phyloP scores from a whole-genome alignment of 2,329 filamentous ascomycete genomes.

The Cercospora citrullina region DNA sequence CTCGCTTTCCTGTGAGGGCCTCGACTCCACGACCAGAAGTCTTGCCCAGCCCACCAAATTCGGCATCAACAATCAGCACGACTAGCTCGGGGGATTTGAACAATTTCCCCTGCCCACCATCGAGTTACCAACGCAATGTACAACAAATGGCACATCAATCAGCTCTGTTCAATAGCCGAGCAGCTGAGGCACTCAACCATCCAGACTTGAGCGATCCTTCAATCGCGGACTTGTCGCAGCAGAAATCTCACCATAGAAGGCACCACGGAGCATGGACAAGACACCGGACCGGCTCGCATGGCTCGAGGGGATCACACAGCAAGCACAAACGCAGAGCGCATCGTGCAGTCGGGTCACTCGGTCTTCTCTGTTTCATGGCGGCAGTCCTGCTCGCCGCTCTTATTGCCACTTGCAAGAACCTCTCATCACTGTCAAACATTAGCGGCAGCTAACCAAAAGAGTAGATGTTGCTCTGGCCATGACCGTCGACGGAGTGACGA shows the following conservation, averaged over 20 bases:
- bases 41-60: conserved; percentile 26
- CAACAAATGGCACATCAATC: conserved; percentile 33
- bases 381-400: conserved; percentile 34
- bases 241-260: conserved; percentile 30
- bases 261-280: conserved; percentile 27
- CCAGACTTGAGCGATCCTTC: conserved; percentile 36
- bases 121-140: conserved; percentile 24
- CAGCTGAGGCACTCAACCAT: conserved; percentile 34
- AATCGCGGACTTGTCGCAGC: conserved; percentile 29
- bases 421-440: not conserved
- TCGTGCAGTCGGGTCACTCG: conserved; percentile 19
- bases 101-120: conserved; percentile 26
- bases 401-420: conserved; percentile 37
- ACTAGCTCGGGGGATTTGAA: conserved; percentile 6
- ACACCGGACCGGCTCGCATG: conserved; percentile 11
- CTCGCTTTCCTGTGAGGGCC: conserved; percentile 8
- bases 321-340: conserved; percentile 13
- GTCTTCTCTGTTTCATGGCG: conserved; percentile 29
- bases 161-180: conserved; percentile 32
- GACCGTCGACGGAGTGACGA: conserved; percentile 61
- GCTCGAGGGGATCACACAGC: conserved; percentile 13
- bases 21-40: conserved; percentile 18
- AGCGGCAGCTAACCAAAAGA: not conserved
- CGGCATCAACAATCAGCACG: conserved; percentile 9
- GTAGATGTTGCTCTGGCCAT: conserved; percentile 72